Evolutionary conservation across 768 basidiomycete species (phyloP).

Genomic region (Lactarius hengduanensis): DNA sequence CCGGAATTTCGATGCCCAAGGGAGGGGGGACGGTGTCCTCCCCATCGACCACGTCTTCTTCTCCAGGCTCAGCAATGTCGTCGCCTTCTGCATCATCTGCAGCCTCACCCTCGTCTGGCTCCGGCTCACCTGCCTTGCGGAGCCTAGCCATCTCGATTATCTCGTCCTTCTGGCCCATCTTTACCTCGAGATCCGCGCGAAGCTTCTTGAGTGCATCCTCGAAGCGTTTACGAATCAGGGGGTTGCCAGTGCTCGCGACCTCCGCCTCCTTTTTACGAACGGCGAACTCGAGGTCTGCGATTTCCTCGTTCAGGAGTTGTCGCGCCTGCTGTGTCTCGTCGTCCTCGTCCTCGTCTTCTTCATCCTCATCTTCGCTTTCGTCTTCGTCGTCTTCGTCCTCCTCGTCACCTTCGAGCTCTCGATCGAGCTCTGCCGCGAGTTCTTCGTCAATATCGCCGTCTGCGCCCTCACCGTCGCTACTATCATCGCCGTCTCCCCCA

Average conservation of each 20-base stretch:
- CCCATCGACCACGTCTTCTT: conserved; percentile 38
- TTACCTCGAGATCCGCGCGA: conserved; percentile 81
- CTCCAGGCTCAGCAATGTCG: conserved; percentile 33
- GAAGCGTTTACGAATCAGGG: conserved; percentile 90
- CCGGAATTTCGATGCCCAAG: conserved; percentile 20
- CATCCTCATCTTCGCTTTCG: conserved; percentile 68
- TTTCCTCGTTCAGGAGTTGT: conserved; percentile 84
- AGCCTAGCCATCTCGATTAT: conserved; percentile 71
- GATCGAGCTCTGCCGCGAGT: conserved; percentile 82
- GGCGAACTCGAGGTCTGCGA: conserved; percentile 83
- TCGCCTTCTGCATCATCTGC: conserved; percentile 38
- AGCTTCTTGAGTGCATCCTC: conserved; percentile 91
- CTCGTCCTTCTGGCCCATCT: conserved; percentile 74
- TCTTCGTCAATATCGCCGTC: conserved; percentile 89
- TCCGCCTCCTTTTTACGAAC: conserved; percentile 83
- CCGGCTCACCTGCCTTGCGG: conserved; percentile 63
- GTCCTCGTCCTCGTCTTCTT: conserved; percentile 81
- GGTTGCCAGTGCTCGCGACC: conserved; percentile 80
- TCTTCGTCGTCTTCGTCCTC: conserved; percentile 59
- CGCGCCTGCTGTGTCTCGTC: conserved; percentile 69
- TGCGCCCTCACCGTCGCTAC: conserved; percentile 53
- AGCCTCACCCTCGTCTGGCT: conserved; percentile 42
- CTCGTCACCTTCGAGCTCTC: conserved; percentile 72
- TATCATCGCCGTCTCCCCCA: conserved; percentile 55
- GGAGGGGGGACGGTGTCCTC: conserved; percentile 27